phyloP scores from a whole-genome alignment of 2,329 filamentous ascomycete genomes.

The Sporothrix pallida region DNA sequence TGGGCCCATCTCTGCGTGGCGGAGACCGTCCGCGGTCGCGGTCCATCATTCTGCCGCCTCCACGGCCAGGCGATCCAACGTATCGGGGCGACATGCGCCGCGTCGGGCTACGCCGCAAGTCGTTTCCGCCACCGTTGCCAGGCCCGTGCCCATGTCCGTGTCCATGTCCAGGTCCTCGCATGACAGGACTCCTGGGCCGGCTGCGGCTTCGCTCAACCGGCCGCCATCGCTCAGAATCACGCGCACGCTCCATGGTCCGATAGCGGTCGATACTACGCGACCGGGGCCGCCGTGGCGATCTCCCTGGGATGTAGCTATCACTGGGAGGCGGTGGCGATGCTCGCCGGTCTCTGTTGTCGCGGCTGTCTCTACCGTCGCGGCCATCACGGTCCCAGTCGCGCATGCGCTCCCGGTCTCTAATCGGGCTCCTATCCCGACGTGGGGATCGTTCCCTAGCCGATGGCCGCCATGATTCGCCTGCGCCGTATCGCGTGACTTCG shows the following conservation, averaged over 20 bases:
- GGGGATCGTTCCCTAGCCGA: conserved; percentile 47
- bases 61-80: conserved; percentile 48
- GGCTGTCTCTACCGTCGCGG: conserved; percentile 42
- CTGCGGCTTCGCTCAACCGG: conserved; percentile 49
- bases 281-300: conserved; percentile 49
- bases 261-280: conserved; percentile 52
- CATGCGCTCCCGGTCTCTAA: conserved; percentile 41
- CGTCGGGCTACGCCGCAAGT: conserved; percentile 37
- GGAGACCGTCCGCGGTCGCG: conserved; percentile 47
- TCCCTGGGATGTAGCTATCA: conserved; percentile 52
- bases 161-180: not conserved
- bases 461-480: conserved; percentile 66
- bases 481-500: conserved; percentile 66
- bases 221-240: conserved; percentile 47
- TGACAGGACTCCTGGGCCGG: conserved; percentile 46
- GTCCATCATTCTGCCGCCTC: conserved; percentile 46
- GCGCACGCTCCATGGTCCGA: conserved; percentile 46
- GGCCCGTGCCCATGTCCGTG: conserved; percentile 34
- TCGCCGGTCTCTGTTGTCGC: conserved; percentile 47
- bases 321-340: conserved; percentile 43
- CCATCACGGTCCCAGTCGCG: conserved; percentile 44
- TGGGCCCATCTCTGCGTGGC: conserved; percentile 48
- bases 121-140: conserved; percentile 39
- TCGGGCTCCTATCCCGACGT: conserved; percentile 45
- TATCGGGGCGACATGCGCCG: conserved; percentile 46